Evolutionary conservation across 768 basidiomycete genomes (phyloP), one percentile per base, ranked within the genome.

Genomic region (Mycena pura): DNA sequence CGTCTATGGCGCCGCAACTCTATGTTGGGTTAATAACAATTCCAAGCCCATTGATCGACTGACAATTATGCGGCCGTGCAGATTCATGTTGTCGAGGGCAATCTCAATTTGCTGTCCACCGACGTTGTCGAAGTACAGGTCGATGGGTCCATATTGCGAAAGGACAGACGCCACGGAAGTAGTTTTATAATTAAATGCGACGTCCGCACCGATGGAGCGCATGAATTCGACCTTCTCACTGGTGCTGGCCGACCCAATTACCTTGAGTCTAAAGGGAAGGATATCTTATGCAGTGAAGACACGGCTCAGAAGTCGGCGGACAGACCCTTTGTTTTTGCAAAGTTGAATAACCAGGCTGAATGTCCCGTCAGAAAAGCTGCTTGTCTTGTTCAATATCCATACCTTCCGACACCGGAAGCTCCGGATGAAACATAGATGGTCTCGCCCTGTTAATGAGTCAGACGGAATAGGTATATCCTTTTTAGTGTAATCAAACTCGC

Each of bases 151-250:
- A n/a, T 55, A 22, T 25, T 22, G 22, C 3, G 13, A 4, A 6
- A 90, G 75, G 7, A 83, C 70, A 8, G 82, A 79, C 6, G 66
- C 66, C 0, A 81, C 81, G 50, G 75, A 71, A 3, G 73, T 68
- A 2, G 76, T 85, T 77, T 90, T 87, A 73, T 86, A 88, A 73
- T 89, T 87, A 75, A 87, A 87, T 0, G 76, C 80, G 21, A 84
- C 77, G 58, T 89, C 86, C 0, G 80, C 81, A 2, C 86, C 87
- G 13, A 87, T 63, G 11, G 76, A 75, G 47, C 74, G 76, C 67
- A 87, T 62, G 58, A 77, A 87, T 7, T 72, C 71, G 7, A 89
- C 83, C 72, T 91, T 89, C 32, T 85, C 82, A 28, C 86, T 84
- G 0, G 81, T 80, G 3, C 89, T 86, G 1, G 85, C 84, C 0